A percentile compares a stretch with the other conserved stretches of the same genome.
Conservation (phyloP, 1,139 yeast genomes). For the Pneumocystis wakefieldiae region DNA sequence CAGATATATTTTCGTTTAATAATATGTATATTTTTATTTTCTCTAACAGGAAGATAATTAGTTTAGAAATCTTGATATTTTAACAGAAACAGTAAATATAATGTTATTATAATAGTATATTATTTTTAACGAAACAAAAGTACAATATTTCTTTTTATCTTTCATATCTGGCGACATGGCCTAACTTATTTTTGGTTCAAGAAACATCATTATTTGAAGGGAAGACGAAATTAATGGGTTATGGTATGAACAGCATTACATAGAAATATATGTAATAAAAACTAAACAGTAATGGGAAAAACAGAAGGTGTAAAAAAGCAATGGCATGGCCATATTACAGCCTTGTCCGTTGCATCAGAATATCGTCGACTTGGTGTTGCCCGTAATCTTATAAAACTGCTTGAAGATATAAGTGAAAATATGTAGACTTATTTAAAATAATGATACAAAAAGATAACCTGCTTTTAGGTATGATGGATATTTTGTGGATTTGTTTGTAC, state of each 20-base stretch:
- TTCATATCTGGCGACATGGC: conserved; percentile 76
- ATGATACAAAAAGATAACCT: neutral
- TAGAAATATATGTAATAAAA: conserved; percentile 13
- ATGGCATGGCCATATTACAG: conserved; percentile 96
- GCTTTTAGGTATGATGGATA: conserved; percentile 37
- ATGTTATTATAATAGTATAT: neutral
- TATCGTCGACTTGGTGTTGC: conserved; percentile 81
- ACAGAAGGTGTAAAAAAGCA: conserved; percentile 73
- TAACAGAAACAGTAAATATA: conserved; percentile 12
- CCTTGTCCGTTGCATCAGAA: conserved; percentile 75
- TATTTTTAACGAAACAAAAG: conserved; percentile 4
- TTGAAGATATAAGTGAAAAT: conserved; percentile 55
- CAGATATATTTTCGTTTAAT: conserved; percentile 13
- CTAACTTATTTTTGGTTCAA: conserved; percentile 64
- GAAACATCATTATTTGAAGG: conserved; percentile 22
- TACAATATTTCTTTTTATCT: conserved; percentile 72
- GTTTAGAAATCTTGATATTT: conserved; percentile 11
- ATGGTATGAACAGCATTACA: conserved; percentile 2
- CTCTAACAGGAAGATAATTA: neutral
- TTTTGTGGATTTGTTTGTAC: conserved; percentile 81
- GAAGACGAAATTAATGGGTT: conserved; percentile 11
- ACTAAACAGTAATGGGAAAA: conserved; percentile 62
- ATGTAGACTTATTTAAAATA: conserved; percentile 14
- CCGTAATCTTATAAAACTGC: conserved; percentile 47
- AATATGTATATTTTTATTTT: conserved; percentile 6